phyloP scores from a whole-genome alignment of 176 grass and related monocot genomes.

The Phoenix roebelenii region DNA sequence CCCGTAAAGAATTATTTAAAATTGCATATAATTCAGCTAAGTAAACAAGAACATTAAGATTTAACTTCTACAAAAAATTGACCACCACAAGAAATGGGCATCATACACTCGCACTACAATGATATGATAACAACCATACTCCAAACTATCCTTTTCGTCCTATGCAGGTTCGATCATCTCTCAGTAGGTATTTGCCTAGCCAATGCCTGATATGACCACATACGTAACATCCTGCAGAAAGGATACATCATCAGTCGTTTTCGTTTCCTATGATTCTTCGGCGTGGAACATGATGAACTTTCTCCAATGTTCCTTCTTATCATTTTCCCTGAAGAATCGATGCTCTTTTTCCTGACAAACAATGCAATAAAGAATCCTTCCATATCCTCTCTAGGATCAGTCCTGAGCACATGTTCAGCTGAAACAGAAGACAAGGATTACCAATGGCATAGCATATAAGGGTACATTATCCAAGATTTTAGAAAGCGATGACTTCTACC shows the following conservation, averaged over 20 bases:
- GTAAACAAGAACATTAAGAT: too few species aligned
- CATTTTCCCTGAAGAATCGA: not conserved
- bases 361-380: conserved; percentile 91
- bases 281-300: not conserved
- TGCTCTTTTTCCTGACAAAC: conserved; percentile 45
- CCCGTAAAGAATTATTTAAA: too few species aligned
- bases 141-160: too few species aligned
- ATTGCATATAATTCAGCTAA: too few species aligned
- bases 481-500: not conserved
- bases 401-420: conserved; percentile 73
- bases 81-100: too few species aligned
- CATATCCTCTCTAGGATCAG: conserved; percentile 55
- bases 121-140: too few species aligned
- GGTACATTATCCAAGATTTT: not conserved
- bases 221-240: conserved; percentile 43
- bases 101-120: too few species aligned
- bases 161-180: too few species aligned
- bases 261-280: conserved; percentile 1
- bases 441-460: not conserved
- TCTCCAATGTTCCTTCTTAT: not conserved
- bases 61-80: too few species aligned
- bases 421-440: not conserved
- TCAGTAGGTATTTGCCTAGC: too few species aligned
- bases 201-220: conserved; percentile 26
- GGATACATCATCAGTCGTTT: conserved; percentile 17